phyloP scores from a whole-genome alignment of 2,329 filamentous ascomycete species.

The Paecilomyces fulvus region DNA sequence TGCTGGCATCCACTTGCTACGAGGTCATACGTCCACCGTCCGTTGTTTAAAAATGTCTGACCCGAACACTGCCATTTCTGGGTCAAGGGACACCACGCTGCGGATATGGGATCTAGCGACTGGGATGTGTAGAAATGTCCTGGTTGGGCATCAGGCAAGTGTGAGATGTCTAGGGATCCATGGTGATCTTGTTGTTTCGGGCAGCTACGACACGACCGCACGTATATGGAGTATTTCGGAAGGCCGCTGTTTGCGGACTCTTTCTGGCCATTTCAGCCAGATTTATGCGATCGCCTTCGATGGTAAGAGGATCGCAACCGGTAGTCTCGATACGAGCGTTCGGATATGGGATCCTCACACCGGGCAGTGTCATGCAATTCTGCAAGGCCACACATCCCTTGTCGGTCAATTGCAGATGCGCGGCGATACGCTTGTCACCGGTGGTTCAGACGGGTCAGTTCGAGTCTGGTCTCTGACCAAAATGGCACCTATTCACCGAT shows the following conservation, averaged over 20 bases:
- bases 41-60: conserved; percentile 98
- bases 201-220: conserved; percentile 94
- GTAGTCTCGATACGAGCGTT: conserved; percentile 92
- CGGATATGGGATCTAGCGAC: conserved; percentile 90
- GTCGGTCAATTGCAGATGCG: conserved; percentile 96
- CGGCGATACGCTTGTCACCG: conserved; percentile 87
- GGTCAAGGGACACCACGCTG: conserved; percentile 87
- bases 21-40: conserved; percentile 93
- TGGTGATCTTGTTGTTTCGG: conserved; percentile 93
- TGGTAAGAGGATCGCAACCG: conserved; percentile 84
- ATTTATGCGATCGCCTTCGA: conserved; percentile 99
- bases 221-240: conserved; percentile 97
- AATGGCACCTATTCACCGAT: conserved; percentile 83
- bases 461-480: conserved; percentile 90
- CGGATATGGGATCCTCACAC: conserved; percentile 90
- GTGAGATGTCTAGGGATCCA: conserved; percentile 93
- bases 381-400: conserved; percentile 93
- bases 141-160: conserved; percentile 91
- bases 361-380: conserved; percentile 78
- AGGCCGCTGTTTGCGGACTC: conserved; percentile 79
- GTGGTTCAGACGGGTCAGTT: conserved; percentile 91
- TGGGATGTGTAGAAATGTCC: conserved; percentile 80
- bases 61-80: conserved; percentile 86
- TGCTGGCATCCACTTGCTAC: conserved; percentile 68
- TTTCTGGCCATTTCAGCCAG: conserved; percentile 93